These are phyloP conservation scores for Chlamydomonas eustigma DNA, from an alignment of 139 green algal genomes.

Conservation along the genomic window DNA sequence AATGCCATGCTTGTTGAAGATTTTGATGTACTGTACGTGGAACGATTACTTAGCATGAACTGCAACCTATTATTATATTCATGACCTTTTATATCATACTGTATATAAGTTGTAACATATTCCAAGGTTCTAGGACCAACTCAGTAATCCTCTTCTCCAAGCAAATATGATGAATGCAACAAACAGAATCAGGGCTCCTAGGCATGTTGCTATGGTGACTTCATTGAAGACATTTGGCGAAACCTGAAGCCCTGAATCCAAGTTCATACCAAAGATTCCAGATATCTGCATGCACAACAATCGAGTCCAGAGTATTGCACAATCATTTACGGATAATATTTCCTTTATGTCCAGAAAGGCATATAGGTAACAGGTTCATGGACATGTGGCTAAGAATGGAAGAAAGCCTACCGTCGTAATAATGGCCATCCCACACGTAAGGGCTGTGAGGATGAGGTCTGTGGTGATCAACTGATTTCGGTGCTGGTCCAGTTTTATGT, in stretches of 20 bases:
- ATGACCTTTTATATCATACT: no score
- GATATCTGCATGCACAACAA: constrained; percentile 27
- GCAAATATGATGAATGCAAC: constrained; percentile 17
- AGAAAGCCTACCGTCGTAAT: constrained; percentile 49
- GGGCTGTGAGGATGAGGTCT: constrained; percentile 81
- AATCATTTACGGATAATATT: background rate
- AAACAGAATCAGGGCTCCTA: constrained; percentile 15
- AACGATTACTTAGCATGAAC: no score
- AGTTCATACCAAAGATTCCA: constrained; percentile 94
- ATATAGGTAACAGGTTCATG: background rate
- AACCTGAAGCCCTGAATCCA: constrained; percentile 47
- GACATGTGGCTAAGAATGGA: background rate
- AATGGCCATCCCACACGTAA: constrained; percentile 62
- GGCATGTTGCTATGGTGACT: constrained; percentile 14
- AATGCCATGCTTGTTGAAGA: no score
- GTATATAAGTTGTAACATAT: no score
- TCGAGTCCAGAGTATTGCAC: background rate
- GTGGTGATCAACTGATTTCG: constrained; percentile 75
- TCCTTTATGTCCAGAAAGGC: background rate
- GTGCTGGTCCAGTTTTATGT: constrained; percentile 87
- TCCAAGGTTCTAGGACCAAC: no score
- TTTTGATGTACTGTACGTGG: no score
- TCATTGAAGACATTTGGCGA: constrained; percentile 18
- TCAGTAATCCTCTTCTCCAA: constrained; percentile 18
- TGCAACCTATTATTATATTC: no score